Evolutionary conservation across 179 eudicot species (phyloP), one percentile per base, ranked within the genome.

Genomic region (Amaranthus tricolor): DNA sequence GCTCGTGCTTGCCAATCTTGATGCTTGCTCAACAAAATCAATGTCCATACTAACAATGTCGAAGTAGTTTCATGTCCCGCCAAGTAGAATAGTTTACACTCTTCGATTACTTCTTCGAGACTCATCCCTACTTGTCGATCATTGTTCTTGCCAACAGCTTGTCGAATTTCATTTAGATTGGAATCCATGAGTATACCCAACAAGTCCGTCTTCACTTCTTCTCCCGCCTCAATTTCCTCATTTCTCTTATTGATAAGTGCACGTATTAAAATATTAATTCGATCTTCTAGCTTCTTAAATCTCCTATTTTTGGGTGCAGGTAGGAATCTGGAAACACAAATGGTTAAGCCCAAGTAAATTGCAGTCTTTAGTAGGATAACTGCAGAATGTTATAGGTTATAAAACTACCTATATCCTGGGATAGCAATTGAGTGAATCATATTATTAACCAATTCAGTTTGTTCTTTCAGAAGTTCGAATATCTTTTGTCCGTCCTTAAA

Each of bases 1-100:
- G 85, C 82, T 10, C 75, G 72, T 9, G 62, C 75, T 70, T 82
- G 82, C 85, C 82, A 82, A 47, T 62, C 67, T 24, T 77, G 73
- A 60, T 82, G 73, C 71, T 72, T 62, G 55, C 82, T 73, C 12
- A 79, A 58, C 60, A 82, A 19, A 52, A 82, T 17, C 16, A 82
- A n/a, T 0, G 78, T 76, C 82, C 80, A 79, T 31, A 16, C 72
- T 0, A 78, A 45, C 55, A 82, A 20, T 49, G 70, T 12, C 0
- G 80, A 76, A 6, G 82, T 82, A 1, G 85, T 75, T 56, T 79
- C 82, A 6, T 68, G 66, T 16, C 79, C 79, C 13, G 79, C 85
- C 54, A 78, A 19, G 71, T 78, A 82, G 73, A 82, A 75, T 4
- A 70, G 56, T 50, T 78, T 76, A 58, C 85, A 78, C 68, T 82